Evolutionary conservation across 2,329 filamentous ascomycete genomes (phyloP).

Genomic region (Colletotrichum tofieldiae): DNA sequence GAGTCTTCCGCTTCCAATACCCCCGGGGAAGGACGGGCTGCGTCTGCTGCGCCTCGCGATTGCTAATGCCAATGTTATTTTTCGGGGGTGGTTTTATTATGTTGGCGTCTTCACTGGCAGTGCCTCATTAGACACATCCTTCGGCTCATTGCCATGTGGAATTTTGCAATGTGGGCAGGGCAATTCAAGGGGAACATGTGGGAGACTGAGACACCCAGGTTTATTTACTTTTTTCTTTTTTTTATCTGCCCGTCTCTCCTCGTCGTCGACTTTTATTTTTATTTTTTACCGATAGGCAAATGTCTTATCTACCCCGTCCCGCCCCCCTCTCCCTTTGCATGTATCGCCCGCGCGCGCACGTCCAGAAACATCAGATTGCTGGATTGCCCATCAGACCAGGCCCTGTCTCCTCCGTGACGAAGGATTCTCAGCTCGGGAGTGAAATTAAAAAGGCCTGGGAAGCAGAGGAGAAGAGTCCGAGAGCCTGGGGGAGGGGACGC

Average conservation of each 20-base stretch:
- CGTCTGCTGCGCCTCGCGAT: not conserved
- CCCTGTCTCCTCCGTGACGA: not conserved
- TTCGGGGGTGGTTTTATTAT: not conserved
- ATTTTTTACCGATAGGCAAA: not conserved
- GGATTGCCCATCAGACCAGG: not conserved
- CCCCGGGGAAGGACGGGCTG: not conserved
- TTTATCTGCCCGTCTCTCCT: no score
- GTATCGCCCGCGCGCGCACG: not conserved
- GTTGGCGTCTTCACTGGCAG: not conserved
- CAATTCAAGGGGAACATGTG: not conserved
- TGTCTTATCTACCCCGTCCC: not conserved
- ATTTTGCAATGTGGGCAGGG: constrained; percentile 5
- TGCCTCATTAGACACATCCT: constrained; percentile 1
- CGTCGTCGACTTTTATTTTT: not conserved
- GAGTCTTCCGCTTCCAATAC: not conserved
- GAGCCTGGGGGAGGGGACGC: not conserved
- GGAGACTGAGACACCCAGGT: not conserved
- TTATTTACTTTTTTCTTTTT: not conserved
- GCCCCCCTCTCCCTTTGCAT: not conserved
- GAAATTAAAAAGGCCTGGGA: not conserved
- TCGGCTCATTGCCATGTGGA: not conserved
- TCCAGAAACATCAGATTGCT: constrained; percentile 3
- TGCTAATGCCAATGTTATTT: not conserved
- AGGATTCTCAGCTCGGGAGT: not conserved
- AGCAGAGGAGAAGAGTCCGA: not conserved